Base-by-base conservation (phyloP, 1,284 basidiomycete genomes). In the Pterulicium gracile region DNA sequence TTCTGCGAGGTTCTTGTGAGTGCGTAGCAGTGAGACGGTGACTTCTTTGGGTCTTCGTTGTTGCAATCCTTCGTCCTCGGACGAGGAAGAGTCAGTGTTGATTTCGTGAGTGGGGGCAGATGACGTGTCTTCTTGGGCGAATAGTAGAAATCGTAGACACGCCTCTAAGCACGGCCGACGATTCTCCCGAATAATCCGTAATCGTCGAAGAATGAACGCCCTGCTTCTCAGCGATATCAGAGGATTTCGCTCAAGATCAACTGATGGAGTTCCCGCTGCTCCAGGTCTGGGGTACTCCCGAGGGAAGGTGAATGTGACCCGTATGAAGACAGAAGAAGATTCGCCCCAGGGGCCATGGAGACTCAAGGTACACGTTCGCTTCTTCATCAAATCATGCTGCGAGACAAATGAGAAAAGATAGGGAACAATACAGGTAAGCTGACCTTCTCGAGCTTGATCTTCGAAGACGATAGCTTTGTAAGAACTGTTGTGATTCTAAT, bases 321-420 rank as follows among this genome's bases (percentile, higher is more conserved):
- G 81, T 46, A 95, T 80, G 66, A 89, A 92, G 3, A 86, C 81
- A 17, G 75, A 81, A 3, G 76, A 83, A 13, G 67, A 77, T 48
- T 85, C 84, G 7, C 89, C 90, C 91, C 92, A 95, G 1, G 91
- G 92, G 0, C 90, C 90, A 55, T 91, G 83, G 42, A 96, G 67
- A 4, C 89, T 87, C 46, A 96, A 73, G 1, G 89, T 93, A 53
- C 89, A 89, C 14, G 79, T 86, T 21, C 90, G 75, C 56, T 80
- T 81, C 58, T 85, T 89, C 3, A 73, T 73, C 36, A 93, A 66
- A 50, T 93, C 90, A 47, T 87, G 79, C 86, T 91, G 56, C n/a
- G 39, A 3, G 18, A 44, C 44, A 39, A 47, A 42, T 49, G 27
- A 52, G 54, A 24, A 12, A 50, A 20, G 21, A 20, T 24, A 42